These are phyloP conservation scores for Teratosphaeria epicoccoides DNA, from an alignment of 2,329 filamentous ascomycete genomes.

Conservation along the genomic window DNA sequence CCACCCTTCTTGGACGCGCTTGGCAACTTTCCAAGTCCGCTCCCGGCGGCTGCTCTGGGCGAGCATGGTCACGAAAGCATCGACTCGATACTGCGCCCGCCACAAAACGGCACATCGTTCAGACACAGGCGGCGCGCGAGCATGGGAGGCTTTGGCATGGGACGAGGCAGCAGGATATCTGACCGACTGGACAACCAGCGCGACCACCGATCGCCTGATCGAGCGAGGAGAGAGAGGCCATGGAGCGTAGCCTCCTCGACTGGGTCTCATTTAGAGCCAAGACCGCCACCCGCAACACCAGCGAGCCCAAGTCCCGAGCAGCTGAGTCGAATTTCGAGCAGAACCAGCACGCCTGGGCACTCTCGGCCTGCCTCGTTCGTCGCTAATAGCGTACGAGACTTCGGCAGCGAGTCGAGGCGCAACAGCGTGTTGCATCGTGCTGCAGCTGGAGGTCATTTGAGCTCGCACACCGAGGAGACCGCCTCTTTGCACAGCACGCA, in stretches of 20 bases:
- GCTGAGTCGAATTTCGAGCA: slow-evolving; percentile 37
- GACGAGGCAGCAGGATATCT: slow-evolving; percentile 20
- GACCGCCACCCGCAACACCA: slow-evolving; percentile 54
- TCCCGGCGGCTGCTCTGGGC: slow-evolving; percentile 22
- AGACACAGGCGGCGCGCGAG: slow-evolving; percentile 44
- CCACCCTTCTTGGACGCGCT: slow-evolving; percentile 42
- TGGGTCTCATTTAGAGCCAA: slow-evolving; percentile 32
- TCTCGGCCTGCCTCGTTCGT: slow-evolving; percentile 24
- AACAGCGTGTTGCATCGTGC: slow-evolving; percentile 22
- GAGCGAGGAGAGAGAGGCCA: slow-evolving; percentile 25
- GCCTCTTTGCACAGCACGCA: slow-evolving; percentile 23
- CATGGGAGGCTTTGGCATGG: slow-evolving; percentile 39
- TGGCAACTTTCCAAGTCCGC: slow-evolving; percentile 36
- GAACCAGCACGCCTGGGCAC: slow-evolving; percentile 23
- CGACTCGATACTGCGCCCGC: slow-evolving; percentile 41
- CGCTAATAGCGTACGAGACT: slow-evolving; percentile 23
- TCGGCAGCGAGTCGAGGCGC: slow-evolving; percentile 18
- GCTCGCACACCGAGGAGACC: slow-evolving; percentile 25
- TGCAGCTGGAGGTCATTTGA: slow-evolving; percentile 20
- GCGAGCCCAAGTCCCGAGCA: slow-evolving; percentile 43
- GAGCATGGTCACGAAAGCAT: slow-evolving; percentile 34
- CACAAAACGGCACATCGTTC: slow-evolving; percentile 46
- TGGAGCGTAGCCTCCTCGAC: slow-evolving; percentile 26
- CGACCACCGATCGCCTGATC: slow-evolving; percentile 39
- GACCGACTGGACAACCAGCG: slow-evolving; percentile 39